Conservation (phyloP, 1,139 yeast genomes). For the Debaryomyces nepalensis region DNA sequence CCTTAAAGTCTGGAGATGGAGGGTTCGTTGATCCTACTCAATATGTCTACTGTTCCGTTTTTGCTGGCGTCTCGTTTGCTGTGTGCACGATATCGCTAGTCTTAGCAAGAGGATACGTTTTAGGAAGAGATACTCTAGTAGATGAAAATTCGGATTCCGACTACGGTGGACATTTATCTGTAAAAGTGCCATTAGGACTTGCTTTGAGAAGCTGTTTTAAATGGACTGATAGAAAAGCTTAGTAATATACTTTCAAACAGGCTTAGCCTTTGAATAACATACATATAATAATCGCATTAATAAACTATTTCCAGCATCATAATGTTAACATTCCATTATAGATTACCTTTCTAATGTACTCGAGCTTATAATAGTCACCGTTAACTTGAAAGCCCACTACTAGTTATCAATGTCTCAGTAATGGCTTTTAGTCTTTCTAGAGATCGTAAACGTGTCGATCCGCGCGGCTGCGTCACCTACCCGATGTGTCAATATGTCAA, state of each 20-base stretch:
- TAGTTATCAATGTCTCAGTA: too few relatives aligned
- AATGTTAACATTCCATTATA: background rate
- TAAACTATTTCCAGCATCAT: too few relatives aligned
- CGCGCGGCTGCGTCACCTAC: too few relatives aligned
- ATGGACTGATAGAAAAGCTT: conserved; percentile 13
- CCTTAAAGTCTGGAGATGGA: conserved; percentile 41
- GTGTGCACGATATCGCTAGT: conserved; percentile 44
- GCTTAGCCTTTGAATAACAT: too few relatives aligned
- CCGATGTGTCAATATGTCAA: too few relatives aligned
- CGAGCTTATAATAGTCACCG: too few relatives aligned
- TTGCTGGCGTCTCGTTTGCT: conserved; percentile 56
- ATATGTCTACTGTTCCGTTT: conserved; percentile 54
- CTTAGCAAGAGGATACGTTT: conserved; percentile 52
- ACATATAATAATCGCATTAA: too few relatives aligned
- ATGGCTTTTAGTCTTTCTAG: too few relatives aligned
- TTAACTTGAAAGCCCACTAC: too few relatives aligned
- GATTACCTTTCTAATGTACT: too few relatives aligned
- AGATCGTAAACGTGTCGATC: too few relatives aligned
- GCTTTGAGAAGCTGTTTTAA: conserved; percentile 23
- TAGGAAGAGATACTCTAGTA: conserved; percentile 46
- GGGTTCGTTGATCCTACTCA: conserved; percentile 46
- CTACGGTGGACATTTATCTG: conserved; percentile 21
- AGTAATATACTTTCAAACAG: background rate
- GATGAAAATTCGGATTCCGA: conserved; percentile 24
- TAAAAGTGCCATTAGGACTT: conserved; percentile 23